phyloP scores from a whole-genome alignment of 2,329 filamentous ascomycete genomes.

The Exophiala phaeomuriformis region DNA sequence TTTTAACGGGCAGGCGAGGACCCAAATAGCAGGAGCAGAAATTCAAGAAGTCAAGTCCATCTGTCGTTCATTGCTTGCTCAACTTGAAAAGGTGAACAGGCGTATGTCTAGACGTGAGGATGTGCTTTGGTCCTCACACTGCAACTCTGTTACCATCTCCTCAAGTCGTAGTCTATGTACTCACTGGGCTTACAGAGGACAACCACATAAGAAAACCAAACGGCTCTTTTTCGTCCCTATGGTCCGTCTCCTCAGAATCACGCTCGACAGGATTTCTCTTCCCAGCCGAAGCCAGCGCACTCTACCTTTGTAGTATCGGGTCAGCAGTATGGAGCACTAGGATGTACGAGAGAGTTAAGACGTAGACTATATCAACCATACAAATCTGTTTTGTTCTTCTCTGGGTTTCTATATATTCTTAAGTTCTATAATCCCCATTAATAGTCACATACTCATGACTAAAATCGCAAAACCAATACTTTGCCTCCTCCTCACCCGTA shows the following conservation, averaged over 20 bases:
- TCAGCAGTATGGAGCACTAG: too few relatives aligned
- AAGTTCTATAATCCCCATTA: constrained; percentile 61
- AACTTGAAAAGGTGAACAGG: neutral
- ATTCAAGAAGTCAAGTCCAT: neutral
- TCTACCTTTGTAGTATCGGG: too few relatives aligned
- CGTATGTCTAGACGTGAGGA: neutral
- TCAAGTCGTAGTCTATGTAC: too few relatives aligned
- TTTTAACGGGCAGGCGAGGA: neutral
- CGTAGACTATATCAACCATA: too few relatives aligned
- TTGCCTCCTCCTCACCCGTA: constrained; percentile 45
- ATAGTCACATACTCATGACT: constrained; percentile 64
- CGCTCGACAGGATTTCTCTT: too few relatives aligned
- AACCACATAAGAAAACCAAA: too few relatives aligned
- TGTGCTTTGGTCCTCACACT: neutral
- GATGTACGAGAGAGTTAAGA: too few relatives aligned
- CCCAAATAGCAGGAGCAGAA: neutral
- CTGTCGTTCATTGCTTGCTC: neutral
- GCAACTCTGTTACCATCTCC: too few relatives aligned
- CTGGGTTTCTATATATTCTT: constrained; percentile 1
- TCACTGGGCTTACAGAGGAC: too few relatives aligned
- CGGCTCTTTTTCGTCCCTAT: too few relatives aligned
- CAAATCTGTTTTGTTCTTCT: neutral
- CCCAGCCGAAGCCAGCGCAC: too few relatives aligned
- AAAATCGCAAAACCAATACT: constrained; percentile 62
- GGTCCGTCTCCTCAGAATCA: too few relatives aligned